These are phyloP conservation scores for Pleurotus giganteus DNA, from an alignment of 768 basidiomycete species.

Conservation along the genomic window DNA sequence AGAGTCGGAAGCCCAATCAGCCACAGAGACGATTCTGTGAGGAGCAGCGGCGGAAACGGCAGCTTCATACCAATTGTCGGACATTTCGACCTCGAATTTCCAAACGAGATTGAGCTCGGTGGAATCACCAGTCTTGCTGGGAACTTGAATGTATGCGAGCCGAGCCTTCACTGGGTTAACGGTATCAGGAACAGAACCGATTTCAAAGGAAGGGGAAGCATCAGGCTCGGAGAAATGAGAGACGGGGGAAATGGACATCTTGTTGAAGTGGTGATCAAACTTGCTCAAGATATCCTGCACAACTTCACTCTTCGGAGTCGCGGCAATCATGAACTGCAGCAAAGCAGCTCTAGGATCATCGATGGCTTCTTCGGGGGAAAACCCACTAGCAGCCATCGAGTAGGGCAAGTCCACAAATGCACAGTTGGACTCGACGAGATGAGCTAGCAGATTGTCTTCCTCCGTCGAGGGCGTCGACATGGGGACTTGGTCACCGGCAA, in stretches of 20 bases:
- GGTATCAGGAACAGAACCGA: constrained; percentile 70
- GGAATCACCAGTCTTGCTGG: constrained; percentile 53
- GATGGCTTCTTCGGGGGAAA: constrained; percentile 23
- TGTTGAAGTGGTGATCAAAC: constrained; percentile 47
- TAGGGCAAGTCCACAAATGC: constrained; percentile 41
- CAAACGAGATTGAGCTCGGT: constrained; percentile 75
- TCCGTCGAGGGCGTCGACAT: constrained; percentile 22
- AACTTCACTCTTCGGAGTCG: constrained; percentile 52
- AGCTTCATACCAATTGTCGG: constrained; percentile 96
- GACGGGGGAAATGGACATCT: constrained; percentile 42
- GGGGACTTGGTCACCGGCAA: constrained; percentile 30
- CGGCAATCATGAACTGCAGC: constrained; percentile 77
- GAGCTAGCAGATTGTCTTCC: constrained; percentile 28
- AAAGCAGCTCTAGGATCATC: constrained; percentile 55
- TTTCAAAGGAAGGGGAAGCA: constrained; percentile 35
- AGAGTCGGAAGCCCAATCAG: constrained; percentile 93
- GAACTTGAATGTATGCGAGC: constrained; percentile 81
- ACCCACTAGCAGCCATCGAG: constrained; percentile 24
- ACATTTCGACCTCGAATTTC: constrained; percentile 93
- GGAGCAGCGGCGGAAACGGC: constrained; percentile 73
- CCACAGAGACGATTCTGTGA: constrained; percentile 81
- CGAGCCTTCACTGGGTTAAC: constrained; percentile 79
- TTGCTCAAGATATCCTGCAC: constrained; percentile 47
- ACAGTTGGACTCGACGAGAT: constrained; percentile 59
- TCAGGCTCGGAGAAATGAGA: constrained; percentile 45